Conservation (phyloP, 371 early-diverging fungal genomes). For the Circinella umbellata region DNA sequence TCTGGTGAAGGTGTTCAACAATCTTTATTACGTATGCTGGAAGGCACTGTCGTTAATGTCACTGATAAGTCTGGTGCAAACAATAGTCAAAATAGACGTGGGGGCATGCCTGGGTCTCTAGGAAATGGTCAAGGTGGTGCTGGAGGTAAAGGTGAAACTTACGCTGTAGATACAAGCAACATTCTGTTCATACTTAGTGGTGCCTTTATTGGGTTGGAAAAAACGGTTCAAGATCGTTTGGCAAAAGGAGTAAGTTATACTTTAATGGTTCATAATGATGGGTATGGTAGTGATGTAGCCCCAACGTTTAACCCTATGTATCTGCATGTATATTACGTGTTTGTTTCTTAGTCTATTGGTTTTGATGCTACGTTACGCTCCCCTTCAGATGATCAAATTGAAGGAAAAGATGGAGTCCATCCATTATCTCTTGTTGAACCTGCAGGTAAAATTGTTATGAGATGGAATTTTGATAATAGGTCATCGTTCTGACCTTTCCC, state of each 20-base stretch:
- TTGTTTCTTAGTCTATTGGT: conserved; percentile 63
- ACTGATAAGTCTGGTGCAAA: conserved; percentile 79
- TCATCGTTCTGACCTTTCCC: no score
- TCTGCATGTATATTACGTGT: neutral
- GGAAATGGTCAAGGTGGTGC: conserved; percentile 44
- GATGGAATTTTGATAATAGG: no score
- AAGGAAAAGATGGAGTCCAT: neutral
- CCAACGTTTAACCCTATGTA: no score
- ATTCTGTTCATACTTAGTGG: conserved; percentile 91
- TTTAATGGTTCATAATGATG: no score
- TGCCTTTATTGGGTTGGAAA: conserved; percentile 91
- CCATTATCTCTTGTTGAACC: conserved; percentile 73
- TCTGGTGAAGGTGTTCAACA: conserved; percentile 96
- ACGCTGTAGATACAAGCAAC: conserved; percentile 89
- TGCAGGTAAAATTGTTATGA: conserved; percentile 41
- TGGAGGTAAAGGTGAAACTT: conserved; percentile 77
- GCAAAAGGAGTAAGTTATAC: conserved; percentile 66
- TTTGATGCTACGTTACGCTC: conserved; percentile 67
- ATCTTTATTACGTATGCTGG: conserved; percentile 84
- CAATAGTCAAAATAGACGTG: conserved; percentile 40
- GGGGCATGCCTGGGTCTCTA: conserved; percentile 51
- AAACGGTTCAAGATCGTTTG: conserved; percentile 76
- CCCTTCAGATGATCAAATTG: conserved; percentile 16
- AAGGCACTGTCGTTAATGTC: conserved; percentile 87
- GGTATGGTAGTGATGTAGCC: neutral